These are phyloP conservation scores for Neopestalotiopsis rosae DNA, from an alignment of 2,329 filamentous ascomycete genomes.

Conservation along the genomic window DNA sequence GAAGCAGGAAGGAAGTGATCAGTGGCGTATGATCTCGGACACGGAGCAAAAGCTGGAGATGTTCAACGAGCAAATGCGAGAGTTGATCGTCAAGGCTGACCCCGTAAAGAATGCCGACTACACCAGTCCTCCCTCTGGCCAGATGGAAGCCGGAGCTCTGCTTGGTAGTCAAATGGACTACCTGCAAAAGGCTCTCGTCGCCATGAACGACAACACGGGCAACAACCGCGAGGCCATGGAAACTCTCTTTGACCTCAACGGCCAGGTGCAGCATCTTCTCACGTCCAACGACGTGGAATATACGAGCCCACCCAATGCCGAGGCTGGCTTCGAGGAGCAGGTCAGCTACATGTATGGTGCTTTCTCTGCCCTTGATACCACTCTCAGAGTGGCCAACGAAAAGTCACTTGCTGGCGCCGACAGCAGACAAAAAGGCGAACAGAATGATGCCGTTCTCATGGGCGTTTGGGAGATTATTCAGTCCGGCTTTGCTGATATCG, in stretches of 20 bases:
- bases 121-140: slow-evolving; percentile 45
- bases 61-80: slow-evolving; percentile 69
- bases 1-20: slow-evolving; percentile 40
- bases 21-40: slow-evolving; percentile 59
- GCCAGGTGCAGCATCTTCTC: slow-evolving; percentile 62
- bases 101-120: slow-evolving; percentile 58
- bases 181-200: slow-evolving; percentile 68
- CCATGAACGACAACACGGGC: slow-evolving; percentile 62
- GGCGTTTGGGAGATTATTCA: slow-evolving; percentile 64
- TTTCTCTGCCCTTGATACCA: slow-evolving; percentile 54
- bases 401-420: slow-evolving; percentile 35
- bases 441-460: slow-evolving; percentile 61
- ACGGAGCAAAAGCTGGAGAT: slow-evolving; percentile 71
- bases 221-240: slow-evolving; percentile 52
- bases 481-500: slow-evolving; percentile 59
- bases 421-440: slow-evolving; percentile 50
- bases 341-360: slow-evolving; percentile 70
- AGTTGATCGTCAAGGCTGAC: slow-evolving; percentile 69
- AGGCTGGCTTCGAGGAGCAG: slow-evolving; percentile 68
- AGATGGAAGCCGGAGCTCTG: slow-evolving; percentile 49
- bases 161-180: slow-evolving; percentile 70
- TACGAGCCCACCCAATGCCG: slow-evolving; percentile 62
- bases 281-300: slow-evolving; percentile 56
- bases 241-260: slow-evolving; percentile 67
- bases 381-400: slow-evolving; percentile 44